Conservation (phyloP, 768 basidiomycete species). For the Jaapia argillacea region DNA sequence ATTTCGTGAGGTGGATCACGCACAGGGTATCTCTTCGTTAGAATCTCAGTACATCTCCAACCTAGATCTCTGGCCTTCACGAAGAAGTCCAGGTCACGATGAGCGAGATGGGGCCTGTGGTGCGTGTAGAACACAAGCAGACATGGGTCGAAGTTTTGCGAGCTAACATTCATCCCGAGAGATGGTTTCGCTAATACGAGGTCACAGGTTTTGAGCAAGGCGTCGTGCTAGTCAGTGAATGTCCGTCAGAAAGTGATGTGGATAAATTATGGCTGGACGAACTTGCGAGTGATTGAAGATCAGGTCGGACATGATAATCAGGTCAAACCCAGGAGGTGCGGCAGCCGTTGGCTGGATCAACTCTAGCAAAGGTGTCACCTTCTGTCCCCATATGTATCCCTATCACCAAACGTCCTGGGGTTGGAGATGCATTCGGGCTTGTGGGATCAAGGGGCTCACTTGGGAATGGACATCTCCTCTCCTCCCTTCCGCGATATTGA, state of each 20-base stretch:
- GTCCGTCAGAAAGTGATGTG: slow-evolving; percentile 3
- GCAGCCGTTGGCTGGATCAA: slow-evolving; percentile 12
- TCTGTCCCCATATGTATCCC: slow-evolving; percentile 81
- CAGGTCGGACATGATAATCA: slow-evolving; percentile 86
- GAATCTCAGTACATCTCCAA: slow-evolving; percentile 66
- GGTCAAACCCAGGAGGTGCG: slow-evolving; percentile 41
- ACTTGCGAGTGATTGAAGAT: slow-evolving; percentile 95
- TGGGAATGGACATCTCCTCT: no score
- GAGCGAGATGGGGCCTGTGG: slow-evolving; percentile 76
- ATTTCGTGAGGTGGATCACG: no score
- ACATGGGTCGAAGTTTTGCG: slow-evolving; percentile 19
- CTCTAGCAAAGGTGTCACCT: slow-evolving; percentile 35
- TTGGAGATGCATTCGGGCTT: slow-evolving; percentile 18
- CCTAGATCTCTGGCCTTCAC: slow-evolving; percentile 45
- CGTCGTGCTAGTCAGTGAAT: slow-evolving; percentile 51
- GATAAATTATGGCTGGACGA: slow-evolving; percentile 4
- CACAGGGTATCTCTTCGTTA: slow-evolving; percentile 56
- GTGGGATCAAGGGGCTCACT: slow-evolving; percentile 17
- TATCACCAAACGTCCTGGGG: slow-evolving; percentile 13
- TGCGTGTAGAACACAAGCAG: slow-evolving; percentile 86
- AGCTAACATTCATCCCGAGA: slow-evolving; percentile 11
- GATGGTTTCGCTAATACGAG: slow-evolving; percentile 16
- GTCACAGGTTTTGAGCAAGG: slow-evolving; percentile 69
- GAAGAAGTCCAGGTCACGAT: slow-evolving; percentile 81
- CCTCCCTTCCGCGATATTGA: slow-evolving; percentile 37